A percentile compares a stretch with the other conserved stretches of the same genome.
phyloP scores from a whole-genome alignment of 2,329 filamentous ascomycete species.

The Arthroderma uncinatum region DNA sequence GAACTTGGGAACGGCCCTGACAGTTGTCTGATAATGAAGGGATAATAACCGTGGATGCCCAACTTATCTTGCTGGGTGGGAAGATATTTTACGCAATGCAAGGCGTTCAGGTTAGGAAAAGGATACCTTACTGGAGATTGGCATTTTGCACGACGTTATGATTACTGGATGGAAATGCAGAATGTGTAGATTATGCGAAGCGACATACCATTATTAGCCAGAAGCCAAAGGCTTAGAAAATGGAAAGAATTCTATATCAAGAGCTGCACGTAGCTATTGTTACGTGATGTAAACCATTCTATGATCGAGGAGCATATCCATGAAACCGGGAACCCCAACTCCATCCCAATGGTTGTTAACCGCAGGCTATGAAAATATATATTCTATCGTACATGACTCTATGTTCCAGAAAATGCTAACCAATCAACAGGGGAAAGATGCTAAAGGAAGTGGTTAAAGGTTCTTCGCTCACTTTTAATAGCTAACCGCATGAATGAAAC shows the following conservation, averaged over 20 bases:
- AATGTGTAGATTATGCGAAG: not conserved
- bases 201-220: not conserved
- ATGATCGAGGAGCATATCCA: too few species aligned
- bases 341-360: not conserved
- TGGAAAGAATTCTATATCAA: not conserved
- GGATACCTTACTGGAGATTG: not conserved
- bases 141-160: not conserved
- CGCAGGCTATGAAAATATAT: not conserved
- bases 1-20: not conserved
- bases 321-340: not conserved
- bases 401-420: not conserved
- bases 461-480: not conserved
- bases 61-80: not conserved
- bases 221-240: not conserved
- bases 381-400: constrained; percentile 1
- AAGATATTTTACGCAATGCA: not conserved
- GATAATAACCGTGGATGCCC: not conserved
- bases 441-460: not conserved
- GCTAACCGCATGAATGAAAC: not conserved
- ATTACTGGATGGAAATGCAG: not conserved
- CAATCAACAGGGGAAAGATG: not conserved
- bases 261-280: too few species aligned
- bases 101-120: constrained; percentile 3
- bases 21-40: not conserved
- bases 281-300: too few species aligned